Conservation (phyloP, 352 stramenopile genomes). For the Phytophthora kernoviae region DNA sequence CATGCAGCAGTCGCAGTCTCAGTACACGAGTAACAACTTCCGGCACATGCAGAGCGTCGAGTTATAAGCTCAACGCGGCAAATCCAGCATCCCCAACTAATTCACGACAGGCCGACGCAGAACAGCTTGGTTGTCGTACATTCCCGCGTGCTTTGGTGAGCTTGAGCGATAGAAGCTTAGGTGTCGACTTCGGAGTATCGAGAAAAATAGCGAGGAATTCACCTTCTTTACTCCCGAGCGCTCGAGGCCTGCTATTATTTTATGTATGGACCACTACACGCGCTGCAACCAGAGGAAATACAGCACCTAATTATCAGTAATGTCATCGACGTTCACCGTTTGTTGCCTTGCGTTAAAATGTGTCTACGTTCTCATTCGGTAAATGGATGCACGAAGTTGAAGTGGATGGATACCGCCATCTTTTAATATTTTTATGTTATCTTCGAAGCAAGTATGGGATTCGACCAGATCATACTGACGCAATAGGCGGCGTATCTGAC, state of each 20-base stretch:
- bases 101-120: conserved; percentile 18
- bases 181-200: conserved; percentile 11
- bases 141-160: conserved; percentile 7
- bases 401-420: no score
- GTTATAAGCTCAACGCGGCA: conserved; percentile 29
- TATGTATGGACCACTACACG: conserved; percentile 29
- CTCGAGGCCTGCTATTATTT: conserved; percentile 32
- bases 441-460: no score
- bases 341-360: neutral
- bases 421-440: no score
- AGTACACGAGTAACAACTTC: conserved; percentile 32
- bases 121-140: conserved; percentile 19
- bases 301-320: conserved; percentile 41
- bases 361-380: no score
- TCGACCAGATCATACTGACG: no score
- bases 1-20: conserved; percentile 17
- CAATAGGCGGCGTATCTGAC: no score
- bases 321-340: neutral
- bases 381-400: neutral
- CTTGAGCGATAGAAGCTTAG: conserved; percentile 15
- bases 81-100: conserved; percentile 5
- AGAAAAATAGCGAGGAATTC: conserved; percentile 35
- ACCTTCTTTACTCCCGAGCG: conserved; percentile 1
- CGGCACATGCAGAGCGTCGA: conserved; percentile 42
- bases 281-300: conserved; percentile 31